Conservation (phyloP, 2,329 filamentous ascomycete species). For the Aquanectria penicillioides region DNA sequence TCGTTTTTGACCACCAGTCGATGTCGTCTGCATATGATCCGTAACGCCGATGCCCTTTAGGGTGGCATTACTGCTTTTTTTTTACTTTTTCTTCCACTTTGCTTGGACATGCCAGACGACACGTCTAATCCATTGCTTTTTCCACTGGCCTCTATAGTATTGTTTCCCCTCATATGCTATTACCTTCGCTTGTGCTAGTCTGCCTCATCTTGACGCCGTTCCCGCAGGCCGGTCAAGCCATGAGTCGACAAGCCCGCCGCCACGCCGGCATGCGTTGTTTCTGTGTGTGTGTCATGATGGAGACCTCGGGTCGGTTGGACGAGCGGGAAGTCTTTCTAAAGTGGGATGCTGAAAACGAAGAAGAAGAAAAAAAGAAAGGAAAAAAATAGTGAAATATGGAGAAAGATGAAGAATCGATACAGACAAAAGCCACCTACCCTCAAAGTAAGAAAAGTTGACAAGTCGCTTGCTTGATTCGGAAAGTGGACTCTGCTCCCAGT, state of each 20-base stretch:
- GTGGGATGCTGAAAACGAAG: neutral
- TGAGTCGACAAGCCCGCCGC: neutral
- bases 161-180: neutral
- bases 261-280: neutral
- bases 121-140: neutral
- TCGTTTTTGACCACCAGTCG: too few species aligned
- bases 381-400: neutral
- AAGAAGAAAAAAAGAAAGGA: neutral
- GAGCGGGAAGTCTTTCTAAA: constrained; percentile 7
- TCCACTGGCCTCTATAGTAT: neutral
- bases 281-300: neutral
- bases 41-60: constrained; percentile 6
- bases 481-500: too few species aligned
- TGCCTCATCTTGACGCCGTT: constrained; percentile 18
- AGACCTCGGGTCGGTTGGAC: neutral
- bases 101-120: neutral
- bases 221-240: constrained; percentile 1
- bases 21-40: neutral
- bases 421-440: too few species aligned
- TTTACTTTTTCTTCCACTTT: constrained; percentile 2
- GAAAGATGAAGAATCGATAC: too few species aligned
- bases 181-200: constrained; percentile 18
- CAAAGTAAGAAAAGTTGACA: neutral
- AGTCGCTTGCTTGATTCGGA: neutral
- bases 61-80: neutral